Conservation (phyloP, 768 basidiomycete genomes). For the Mycena chlorophos region DNA sequence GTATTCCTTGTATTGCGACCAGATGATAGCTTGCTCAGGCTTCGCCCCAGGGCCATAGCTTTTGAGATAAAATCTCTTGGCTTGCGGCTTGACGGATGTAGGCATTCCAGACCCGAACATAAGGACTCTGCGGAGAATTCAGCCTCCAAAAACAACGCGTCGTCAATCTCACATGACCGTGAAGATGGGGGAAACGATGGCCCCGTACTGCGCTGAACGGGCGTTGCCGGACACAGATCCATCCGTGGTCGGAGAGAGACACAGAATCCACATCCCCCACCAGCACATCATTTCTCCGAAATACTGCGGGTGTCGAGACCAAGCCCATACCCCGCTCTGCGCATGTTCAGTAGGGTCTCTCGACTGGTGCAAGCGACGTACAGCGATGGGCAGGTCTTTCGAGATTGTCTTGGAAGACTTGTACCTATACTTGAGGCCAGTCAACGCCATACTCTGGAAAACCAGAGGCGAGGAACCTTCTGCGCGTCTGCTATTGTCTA, state of each 20-base stretch:
- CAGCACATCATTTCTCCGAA: slow-evolving; percentile 71
- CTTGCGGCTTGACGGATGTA: slow-evolving; percentile 66
- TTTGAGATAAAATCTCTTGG: slow-evolving; percentile 57
- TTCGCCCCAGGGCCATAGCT: slow-evolving; percentile 40
- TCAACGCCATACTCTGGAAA: neutral
- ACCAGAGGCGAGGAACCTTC: neutral
- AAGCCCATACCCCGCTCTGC: slow-evolving; percentile 54
- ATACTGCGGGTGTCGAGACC: slow-evolving; percentile 68
- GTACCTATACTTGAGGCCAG: slow-evolving; percentile 43
- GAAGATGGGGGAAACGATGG: slow-evolving; percentile 63
- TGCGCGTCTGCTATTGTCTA: slow-evolving; percentile 4
- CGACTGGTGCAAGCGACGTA: slow-evolving; percentile 22
- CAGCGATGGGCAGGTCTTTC: slow-evolving; percentile 50
- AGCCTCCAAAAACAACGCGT: neutral
- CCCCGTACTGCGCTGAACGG: slow-evolving; percentile 56
- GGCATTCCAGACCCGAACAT: slow-evolving; percentile 73
- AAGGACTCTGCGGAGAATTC: slow-evolving; percentile 40
- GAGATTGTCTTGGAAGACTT: slow-evolving; percentile 49
- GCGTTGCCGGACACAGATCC: slow-evolving; percentile 42
- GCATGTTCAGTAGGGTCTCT: neutral
- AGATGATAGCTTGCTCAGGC: slow-evolving; percentile 37
- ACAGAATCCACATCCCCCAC: slow-evolving; percentile 66
- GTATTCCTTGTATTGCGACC: slow-evolving; percentile 58
- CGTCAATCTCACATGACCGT: slow-evolving; percentile 52
- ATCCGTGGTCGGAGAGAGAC: slow-evolving; percentile 57